Conservation (phyloP, 495 filamentous ascomycete species). For the Pyrenopolyporus hunteri region DNA sequence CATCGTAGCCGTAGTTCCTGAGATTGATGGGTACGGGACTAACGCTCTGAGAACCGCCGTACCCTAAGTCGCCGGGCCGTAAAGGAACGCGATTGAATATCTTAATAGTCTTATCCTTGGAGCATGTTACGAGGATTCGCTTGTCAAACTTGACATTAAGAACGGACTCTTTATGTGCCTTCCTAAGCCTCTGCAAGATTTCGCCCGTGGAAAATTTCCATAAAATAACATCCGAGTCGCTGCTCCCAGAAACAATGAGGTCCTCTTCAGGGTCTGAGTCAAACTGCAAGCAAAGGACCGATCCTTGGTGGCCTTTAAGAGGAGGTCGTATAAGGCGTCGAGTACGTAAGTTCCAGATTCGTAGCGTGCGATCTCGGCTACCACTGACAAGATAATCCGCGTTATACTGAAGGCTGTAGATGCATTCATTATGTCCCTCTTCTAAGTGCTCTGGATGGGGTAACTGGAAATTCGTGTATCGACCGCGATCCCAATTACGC, state of each 20-base stretch:
- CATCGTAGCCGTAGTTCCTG: constrained; percentile 56
- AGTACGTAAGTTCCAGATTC: constrained; percentile 89
- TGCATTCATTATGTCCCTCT: constrained; percentile 89
- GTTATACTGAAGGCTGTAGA: constrained; percentile 91
- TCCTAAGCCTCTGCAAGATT: constrained; percentile 70
- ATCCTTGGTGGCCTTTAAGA: constrained; percentile 77
- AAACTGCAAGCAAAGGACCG: constrained; percentile 94
- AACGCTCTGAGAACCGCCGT: constrained; percentile 50
- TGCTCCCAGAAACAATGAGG: constrained; percentile 90
- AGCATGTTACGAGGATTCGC: constrained; percentile 91
- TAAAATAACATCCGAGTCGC: constrained; percentile 84
- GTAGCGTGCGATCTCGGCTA: constrained; percentile 83
- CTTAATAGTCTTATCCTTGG: constrained; percentile 95
- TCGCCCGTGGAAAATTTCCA: constrained; percentile 94
- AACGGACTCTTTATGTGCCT: constrained; percentile 87
- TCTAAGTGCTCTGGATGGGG: constrained; percentile 80
- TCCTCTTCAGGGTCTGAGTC: constrained; percentile 91
- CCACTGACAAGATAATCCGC: constrained; percentile 89
- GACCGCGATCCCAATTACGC: constrained; percentile 86
- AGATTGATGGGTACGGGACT: constrained; percentile 59
- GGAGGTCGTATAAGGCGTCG: constrained; percentile 74
- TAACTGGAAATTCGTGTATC: constrained; percentile 84
- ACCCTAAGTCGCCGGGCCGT: constrained; percentile 69
- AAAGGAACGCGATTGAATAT: constrained; percentile 86
- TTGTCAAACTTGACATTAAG: constrained; percentile 95